Evolutionary conservation across 1,284 basidiomycete species (phyloP).

Genomic region (Phellinidium pouzarii): DNA sequence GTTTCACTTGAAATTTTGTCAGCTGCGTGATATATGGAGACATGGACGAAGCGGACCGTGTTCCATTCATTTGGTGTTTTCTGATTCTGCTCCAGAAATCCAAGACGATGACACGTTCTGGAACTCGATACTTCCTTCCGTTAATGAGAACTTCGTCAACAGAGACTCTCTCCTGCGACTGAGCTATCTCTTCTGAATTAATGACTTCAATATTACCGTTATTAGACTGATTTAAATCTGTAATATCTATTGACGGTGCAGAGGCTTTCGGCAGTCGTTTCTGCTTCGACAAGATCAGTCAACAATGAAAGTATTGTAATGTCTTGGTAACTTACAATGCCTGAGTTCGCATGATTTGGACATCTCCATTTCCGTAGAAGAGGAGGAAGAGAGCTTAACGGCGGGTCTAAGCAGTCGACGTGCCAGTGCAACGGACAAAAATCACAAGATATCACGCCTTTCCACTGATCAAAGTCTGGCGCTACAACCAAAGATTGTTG

Average conservation of each 20-base stretch:
- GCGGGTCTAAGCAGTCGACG: constrained; percentile 92
- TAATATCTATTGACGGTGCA: constrained; percentile 62
- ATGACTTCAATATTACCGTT: constrained; percentile 91
- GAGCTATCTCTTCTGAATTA: constrained; percentile 49
- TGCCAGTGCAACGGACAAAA: constrained; percentile 96
- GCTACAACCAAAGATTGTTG: constrained; percentile 33
- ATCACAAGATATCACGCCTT: constrained; percentile 87
- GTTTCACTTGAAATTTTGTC: constrained; percentile 23
- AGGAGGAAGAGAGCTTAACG: constrained; percentile 80
- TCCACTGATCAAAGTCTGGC: constrained; percentile 45
- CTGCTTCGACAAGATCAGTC: constrained; percentile 38
- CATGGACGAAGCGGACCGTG: constrained; percentile 33
- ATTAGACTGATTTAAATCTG: constrained; percentile 66
- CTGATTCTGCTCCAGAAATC: constrained; percentile 93
- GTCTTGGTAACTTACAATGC: constrained; percentile 46
- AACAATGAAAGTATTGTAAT: constrained; percentile 9
- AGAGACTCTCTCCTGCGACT: constrained; percentile 38
- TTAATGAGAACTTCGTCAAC: constrained; percentile 77
- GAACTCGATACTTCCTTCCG: constrained; percentile 86
- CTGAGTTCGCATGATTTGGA: constrained; percentile 86
- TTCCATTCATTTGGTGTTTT: constrained; percentile 33
- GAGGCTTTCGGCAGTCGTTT: constrained; percentile 73
- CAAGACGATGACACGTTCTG: constrained; percentile 84
- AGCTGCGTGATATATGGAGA: neutral
- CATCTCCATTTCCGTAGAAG: constrained; percentile 97